Evolutionary conservation across 495 filamentous ascomycete species (phyloP).

Genomic region (Penicillium parvum): DNA sequence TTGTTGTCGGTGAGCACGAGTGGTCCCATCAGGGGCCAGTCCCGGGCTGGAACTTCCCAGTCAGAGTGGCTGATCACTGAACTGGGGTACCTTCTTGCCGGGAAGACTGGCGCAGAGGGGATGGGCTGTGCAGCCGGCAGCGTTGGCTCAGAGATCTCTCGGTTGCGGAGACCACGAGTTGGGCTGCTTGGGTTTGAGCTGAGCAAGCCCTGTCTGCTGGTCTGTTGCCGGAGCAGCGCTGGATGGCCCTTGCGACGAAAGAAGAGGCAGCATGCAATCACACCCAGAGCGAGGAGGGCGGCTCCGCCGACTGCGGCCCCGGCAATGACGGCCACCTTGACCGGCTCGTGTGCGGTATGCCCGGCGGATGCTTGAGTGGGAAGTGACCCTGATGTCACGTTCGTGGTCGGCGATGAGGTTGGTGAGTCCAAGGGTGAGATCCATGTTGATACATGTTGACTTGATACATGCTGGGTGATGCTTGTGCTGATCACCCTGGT

Average conservation of each 20-base stretch:
- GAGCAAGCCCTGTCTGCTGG: constrained; percentile 17
- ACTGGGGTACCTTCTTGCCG: neutral
- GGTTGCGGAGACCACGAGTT: neutral
- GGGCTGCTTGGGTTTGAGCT: constrained; percentile 12
- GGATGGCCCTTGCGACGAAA: constrained; percentile 19
- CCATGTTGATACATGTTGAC: too few relatives aligned
- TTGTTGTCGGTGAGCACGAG: too few relatives aligned
- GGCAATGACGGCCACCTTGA: constrained; percentile 19
- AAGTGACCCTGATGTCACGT: constrained; percentile 1
- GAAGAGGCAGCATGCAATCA: constrained; percentile 19
- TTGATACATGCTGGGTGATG: too few relatives aligned
- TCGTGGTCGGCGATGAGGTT: neutral
- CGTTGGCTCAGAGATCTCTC: constrained; percentile 4
- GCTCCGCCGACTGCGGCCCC: constrained; percentile 27
- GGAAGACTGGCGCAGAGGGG: constrained; percentile 3
- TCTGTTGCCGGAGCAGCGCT: neutral
- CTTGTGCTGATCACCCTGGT: too few relatives aligned
- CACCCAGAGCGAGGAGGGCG: constrained; percentile 18
- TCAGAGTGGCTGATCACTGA: too few relatives aligned
- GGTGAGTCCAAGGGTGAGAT: neutral
- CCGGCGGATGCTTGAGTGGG: neutral
- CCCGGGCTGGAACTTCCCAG: too few relatives aligned
- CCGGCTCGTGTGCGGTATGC: neutral
- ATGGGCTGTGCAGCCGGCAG: neutral
- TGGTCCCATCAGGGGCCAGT: too few relatives aligned